phyloP scores from a whole-genome alignment of 2,329 filamentous ascomycete species.

The Aspergillus aculeatinus region DNA sequence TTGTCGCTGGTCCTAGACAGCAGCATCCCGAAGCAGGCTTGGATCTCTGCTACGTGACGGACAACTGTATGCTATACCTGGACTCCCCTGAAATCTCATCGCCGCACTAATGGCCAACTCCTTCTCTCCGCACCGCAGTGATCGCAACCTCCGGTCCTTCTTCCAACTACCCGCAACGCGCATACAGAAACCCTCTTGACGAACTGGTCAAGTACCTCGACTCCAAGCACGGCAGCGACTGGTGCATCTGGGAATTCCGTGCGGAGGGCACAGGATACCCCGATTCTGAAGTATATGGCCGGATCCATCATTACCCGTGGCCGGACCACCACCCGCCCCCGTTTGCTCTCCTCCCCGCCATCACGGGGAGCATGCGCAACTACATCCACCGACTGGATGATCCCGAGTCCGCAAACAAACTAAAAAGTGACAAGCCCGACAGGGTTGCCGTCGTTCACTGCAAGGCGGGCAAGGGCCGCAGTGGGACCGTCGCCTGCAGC shows the following conservation, averaged over 20 bases:
- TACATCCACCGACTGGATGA: constrained; percentile 61
- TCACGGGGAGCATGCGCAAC: constrained; percentile 88
- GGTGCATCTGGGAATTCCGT: constrained; percentile 97
- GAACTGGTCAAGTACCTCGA: constrained; percentile 86
- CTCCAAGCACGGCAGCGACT: constrained; percentile 74
- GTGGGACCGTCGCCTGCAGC: constrained; percentile 81
- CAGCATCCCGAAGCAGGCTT: constrained; percentile 83
- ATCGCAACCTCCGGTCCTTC: constrained; percentile 81
- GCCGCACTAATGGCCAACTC: neutral
- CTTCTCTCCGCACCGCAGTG: constrained; percentile 38
- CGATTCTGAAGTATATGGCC: constrained; percentile 79
- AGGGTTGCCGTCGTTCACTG: constrained; percentile 90
- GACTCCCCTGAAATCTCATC: neutral
- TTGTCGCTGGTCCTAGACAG: constrained; percentile 82
- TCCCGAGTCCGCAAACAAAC: constrained; percentile 12
- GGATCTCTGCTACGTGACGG: constrained; percentile 93
- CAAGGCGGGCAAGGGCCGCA: constrained; percentile 93
- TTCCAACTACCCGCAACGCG: constrained; percentile 82
- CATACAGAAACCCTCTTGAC: constrained; percentile 91
- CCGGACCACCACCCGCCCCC: constrained; percentile 97
- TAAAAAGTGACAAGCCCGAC: neutral
- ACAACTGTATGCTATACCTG: constrained; percentile 55
- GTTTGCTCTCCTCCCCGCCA: constrained; percentile 81
- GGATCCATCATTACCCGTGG: constrained; percentile 90
- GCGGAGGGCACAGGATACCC: constrained; percentile 96